These are phyloP conservation scores for Tolypocladium tropicale DNA, from an alignment of 2,329 filamentous ascomycete genomes.

Conservation along the genomic window DNA sequence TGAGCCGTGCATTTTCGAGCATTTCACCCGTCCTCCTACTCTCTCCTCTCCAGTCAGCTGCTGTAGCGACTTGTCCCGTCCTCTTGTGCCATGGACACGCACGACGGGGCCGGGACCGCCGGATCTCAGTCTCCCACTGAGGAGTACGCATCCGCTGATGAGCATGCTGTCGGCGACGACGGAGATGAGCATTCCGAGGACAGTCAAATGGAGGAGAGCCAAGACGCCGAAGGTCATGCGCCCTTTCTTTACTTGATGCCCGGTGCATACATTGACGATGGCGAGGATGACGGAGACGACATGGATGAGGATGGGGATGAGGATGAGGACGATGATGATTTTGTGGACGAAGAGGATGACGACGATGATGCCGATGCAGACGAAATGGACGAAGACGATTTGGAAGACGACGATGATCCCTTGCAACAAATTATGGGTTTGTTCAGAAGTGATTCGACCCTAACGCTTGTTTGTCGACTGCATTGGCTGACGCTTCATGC, in stretches of 20 bases:
- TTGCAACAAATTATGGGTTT: slow-evolving; percentile 24
- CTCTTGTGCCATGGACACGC: background rate
- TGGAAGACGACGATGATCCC: slow-evolving; percentile 13
- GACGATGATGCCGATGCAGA: slow-evolving; percentile 13
- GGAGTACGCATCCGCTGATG: background rate
- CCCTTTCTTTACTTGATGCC: slow-evolving; percentile 1
- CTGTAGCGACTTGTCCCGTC: background rate
- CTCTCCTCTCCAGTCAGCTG: background rate
- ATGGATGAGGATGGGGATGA: slow-evolving; percentile 13
- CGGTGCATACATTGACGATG: slow-evolving; percentile 6
- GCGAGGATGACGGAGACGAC: slow-evolving; percentile 12
- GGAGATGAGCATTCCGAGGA: background rate
- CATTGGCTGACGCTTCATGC: background rate
- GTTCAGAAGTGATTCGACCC: slow-evolving; percentile 15
- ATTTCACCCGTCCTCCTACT: background rate
- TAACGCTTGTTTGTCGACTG: background rate
- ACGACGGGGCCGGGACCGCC: background rate
- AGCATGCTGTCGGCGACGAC: background rate
- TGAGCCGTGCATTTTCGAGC: background rate
- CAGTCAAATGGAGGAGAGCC: background rate
- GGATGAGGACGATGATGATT: slow-evolving; percentile 11
- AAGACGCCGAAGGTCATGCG: background rate
- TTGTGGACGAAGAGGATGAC: background rate
- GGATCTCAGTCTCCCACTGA: background rate
- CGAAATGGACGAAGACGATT: background rate